A percentile compares a stretch with the other conserved stretches of the same genome.
Conservation (phyloP, 2,329 filamentous ascomycete species). For the Davidsoniella eucalypti region DNA sequence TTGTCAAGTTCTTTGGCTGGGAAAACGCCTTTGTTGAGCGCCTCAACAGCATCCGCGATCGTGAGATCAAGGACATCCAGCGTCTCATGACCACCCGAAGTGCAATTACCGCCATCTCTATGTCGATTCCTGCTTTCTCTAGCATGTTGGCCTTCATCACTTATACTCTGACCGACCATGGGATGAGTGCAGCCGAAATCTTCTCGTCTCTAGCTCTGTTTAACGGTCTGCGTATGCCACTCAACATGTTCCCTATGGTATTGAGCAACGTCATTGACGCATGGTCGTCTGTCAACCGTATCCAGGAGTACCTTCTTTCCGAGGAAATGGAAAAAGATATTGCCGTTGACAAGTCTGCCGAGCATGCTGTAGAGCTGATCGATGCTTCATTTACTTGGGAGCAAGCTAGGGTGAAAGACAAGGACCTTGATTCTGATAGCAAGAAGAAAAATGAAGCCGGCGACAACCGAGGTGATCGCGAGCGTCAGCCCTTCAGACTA, state of each 20-base stretch:
- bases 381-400: conserved; percentile 83
- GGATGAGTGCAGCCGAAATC: conserved; percentile 56
- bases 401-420: conserved; percentile 22
- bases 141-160: conserved; percentile 94
- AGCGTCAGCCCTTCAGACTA: conserved; percentile 55
- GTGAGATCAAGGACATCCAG: conserved; percentile 74
- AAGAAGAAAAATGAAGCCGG: conserved; percentile 26
- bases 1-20: conserved; percentile 96
- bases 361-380: conserved; percentile 55
- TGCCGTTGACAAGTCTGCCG: conserved; percentile 34
- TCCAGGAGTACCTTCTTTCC: conserved; percentile 72
- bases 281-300: conserved; percentile 66
- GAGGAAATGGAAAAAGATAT: conserved; percentile 71
- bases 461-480: conserved; percentile 31
- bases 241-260: conserved; percentile 77
- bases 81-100: conserved; percentile 68
- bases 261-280: conserved; percentile 84
- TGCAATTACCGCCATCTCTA: conserved; percentile 65
- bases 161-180: conserved; percentile 48
- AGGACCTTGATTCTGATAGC: conserved; percentile 17
- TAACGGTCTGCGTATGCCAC: conserved; percentile 75
- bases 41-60: conserved; percentile 53
- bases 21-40: conserved; percentile 71
- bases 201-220: conserved; percentile 92
- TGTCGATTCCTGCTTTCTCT: conserved; percentile 82